These are phyloP conservation scores for Lichtheimia hyalospora DNA, from an alignment of 371 early-diverging fungal genomes.

Conservation along the genomic window DNA sequence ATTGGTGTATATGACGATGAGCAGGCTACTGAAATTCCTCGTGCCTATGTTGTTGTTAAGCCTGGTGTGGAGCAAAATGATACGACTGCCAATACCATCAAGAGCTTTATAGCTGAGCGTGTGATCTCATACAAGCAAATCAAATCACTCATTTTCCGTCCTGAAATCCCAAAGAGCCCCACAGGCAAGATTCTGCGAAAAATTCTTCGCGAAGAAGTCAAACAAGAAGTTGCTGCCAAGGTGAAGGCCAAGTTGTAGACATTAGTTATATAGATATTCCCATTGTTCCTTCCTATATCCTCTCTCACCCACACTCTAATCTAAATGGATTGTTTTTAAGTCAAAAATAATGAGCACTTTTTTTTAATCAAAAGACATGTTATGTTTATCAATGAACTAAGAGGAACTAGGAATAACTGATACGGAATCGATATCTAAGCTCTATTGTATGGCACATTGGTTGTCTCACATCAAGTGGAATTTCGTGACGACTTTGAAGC, in stretches of 20 bases:
- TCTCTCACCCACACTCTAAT: too few relatives aligned
- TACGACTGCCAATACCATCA: conserved; percentile 43
- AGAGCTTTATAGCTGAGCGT: conserved; percentile 52
- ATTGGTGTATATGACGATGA: conserved; percentile 53
- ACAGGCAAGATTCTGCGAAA: conserved; percentile 78
- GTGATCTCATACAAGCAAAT: conserved; percentile 75
- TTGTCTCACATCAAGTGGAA: too few relatives aligned
- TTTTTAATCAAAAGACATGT: too few relatives aligned
- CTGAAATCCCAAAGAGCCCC: conserved; percentile 69
- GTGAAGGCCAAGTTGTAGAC: background rate
- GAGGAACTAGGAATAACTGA: too few relatives aligned
- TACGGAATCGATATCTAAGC: too few relatives aligned
- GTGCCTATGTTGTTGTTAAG: conserved; percentile 64
- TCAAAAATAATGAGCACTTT: too few relatives aligned
- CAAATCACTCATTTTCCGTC: conserved; percentile 67
- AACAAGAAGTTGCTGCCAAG: conserved; percentile 3
- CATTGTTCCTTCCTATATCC: too few relatives aligned
- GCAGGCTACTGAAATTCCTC: conserved; percentile 70
- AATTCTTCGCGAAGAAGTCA: conserved; percentile 12
- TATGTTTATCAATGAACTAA: too few relatives aligned
- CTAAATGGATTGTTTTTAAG: background rate
- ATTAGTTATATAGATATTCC: too few relatives aligned
- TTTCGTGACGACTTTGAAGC: too few relatives aligned
- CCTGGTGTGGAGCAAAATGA: conserved; percentile 24
- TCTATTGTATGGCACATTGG: too few relatives aligned